Conservation (phyloP, 2,329 filamentous ascomycete species). For the Ceratocystiopsis minuta region DNA sequence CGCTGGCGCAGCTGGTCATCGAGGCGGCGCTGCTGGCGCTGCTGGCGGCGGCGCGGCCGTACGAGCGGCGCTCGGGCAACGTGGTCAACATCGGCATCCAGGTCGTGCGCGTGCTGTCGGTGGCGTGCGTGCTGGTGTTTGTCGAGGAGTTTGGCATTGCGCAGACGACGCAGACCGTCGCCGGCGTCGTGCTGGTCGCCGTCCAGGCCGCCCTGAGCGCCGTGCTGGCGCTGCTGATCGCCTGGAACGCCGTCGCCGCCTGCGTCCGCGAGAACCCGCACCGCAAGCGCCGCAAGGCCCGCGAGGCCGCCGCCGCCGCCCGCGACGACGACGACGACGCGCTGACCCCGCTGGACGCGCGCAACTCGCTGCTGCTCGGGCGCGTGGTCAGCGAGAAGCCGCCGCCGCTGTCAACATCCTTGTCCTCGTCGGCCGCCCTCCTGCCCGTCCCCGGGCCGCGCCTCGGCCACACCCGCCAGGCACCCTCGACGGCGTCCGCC, state of each 20-base stretch:
- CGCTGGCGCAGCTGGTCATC: conserved; percentile 59
- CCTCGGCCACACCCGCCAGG: background rate
- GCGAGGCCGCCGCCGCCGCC: conserved; percentile 37
- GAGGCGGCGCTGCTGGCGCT: conserved; percentile 64
- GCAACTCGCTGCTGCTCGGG: conserved; percentile 68
- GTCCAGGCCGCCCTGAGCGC: conserved; percentile 74
- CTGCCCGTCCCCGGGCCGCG: conserved; percentile 1
- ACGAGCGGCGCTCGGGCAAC: conserved; percentile 70
- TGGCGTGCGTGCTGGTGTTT: conserved; percentile 78
- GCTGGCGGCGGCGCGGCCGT: conserved; percentile 72
- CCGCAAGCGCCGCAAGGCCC: conserved; percentile 68
- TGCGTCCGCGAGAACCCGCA: conserved; percentile 83
- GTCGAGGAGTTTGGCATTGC: conserved; percentile 81
- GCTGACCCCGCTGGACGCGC: conserved; percentile 71
- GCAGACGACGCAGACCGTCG: conserved; percentile 85
- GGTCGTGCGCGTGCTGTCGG: conserved; percentile 71
- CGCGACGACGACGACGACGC: conserved; percentile 50
- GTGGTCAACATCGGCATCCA: conserved; percentile 90
- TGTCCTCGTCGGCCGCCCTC: background rate
- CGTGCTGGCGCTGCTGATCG: conserved; percentile 69
- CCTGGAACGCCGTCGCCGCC: conserved; percentile 69
- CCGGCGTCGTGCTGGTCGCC: conserved; percentile 83
- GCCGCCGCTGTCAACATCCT: background rate
- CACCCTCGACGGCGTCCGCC: too few species aligned
- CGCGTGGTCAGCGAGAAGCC: conserved; percentile 12